Conservation (phyloP, 768 basidiomycete genomes). For the Grammothele lineata region DNA sequence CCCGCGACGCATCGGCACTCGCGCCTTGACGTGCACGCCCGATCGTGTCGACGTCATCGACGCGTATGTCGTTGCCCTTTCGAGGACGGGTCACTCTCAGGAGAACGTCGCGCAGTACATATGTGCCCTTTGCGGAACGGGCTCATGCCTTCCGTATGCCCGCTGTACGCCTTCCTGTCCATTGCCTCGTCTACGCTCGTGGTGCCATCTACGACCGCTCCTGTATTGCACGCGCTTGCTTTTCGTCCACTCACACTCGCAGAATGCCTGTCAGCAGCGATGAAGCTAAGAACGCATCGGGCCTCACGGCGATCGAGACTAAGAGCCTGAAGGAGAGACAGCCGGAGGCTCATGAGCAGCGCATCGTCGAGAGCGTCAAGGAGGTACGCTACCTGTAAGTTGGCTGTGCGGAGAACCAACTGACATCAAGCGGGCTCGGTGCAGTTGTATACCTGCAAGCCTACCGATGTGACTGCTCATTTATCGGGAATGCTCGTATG, state of each 20-base stretch:
- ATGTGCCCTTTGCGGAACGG: too few species aligned
- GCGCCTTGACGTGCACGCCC: conserved; percentile 3
- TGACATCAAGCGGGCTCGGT: neutral
- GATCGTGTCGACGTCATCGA: neutral
- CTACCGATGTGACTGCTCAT: conserved; percentile 26
- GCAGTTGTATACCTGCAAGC: conserved; percentile 39
- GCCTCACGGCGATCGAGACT: conserved; percentile 34
- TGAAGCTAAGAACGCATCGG: conserved; percentile 33
- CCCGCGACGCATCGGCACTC: too few species aligned
- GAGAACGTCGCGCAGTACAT: too few species aligned
- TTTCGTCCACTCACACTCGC: conserved; percentile 1
- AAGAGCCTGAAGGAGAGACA: conserved; percentile 34
- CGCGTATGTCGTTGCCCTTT: conserved; percentile 5
- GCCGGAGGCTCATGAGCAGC: conserved; percentile 31
- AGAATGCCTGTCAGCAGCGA: conserved; percentile 21
- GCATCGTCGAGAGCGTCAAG: conserved; percentile 37
- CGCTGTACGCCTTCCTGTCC: too few species aligned
- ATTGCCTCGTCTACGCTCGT: too few species aligned
- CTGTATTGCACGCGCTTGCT: conserved; percentile 4
- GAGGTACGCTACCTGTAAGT: conserved; percentile 26
- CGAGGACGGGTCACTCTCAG: too few species aligned
- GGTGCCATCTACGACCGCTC: too few species aligned
- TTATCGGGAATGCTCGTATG: neutral
- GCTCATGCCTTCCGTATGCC: too few species aligned
- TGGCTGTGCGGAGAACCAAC: conserved; percentile 2